Evolutionary conservation across 2,329 filamentous ascomycete species (phyloP).

Genomic region (Phoma sp.): DNA sequence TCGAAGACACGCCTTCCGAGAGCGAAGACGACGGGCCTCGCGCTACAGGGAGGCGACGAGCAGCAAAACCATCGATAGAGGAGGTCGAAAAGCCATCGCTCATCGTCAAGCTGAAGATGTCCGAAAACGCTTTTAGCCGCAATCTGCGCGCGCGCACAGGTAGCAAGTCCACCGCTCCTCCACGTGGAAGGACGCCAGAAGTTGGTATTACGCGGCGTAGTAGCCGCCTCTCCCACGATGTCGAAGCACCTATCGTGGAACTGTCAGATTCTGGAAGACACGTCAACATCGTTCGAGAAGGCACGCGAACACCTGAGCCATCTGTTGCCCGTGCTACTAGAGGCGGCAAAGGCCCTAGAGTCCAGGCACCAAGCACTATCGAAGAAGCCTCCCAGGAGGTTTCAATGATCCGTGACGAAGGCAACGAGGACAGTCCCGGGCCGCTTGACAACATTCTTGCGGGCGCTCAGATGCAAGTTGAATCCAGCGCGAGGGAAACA

Average conservation of each 20-base stretch:
- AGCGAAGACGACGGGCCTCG: conserved; percentile 37
- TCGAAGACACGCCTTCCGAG: conserved; percentile 50
- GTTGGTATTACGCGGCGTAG: conserved; percentile 57
- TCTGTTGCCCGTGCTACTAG: conserved; percentile 52
- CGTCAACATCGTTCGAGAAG: conserved; percentile 61
- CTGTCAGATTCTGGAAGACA: conserved; percentile 67
- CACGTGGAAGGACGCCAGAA: conserved; percentile 50
- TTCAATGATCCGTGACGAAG: conserved; percentile 45
- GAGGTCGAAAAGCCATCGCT: conserved; percentile 43
- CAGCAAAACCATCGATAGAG: conserved; percentile 38
- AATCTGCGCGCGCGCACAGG: conserved; percentile 50
- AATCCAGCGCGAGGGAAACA: conserved; percentile 43
- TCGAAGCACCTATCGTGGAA: conserved; percentile 63
- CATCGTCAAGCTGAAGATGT: conserved; percentile 53
- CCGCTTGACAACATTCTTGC: conserved; percentile 45
- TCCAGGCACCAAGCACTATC: conserved; percentile 56
- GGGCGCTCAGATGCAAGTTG: conserved; percentile 46
- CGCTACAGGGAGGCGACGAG: conserved; percentile 26
- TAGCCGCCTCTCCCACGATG: conserved; percentile 66
- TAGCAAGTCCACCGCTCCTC: conserved; percentile 41
- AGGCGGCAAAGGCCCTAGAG: conserved; percentile 58
- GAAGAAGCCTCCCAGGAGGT: conserved; percentile 63
- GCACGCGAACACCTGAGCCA: conserved; percentile 59
- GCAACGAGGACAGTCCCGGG: conserved; percentile 37
- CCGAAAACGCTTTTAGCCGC: conserved; percentile 31